Evolutionary conservation across 2,329 filamentous ascomycete species (phyloP), one percentile per base, ranked within the genome.

Genomic region (Fusarium mundagurra): DNA sequence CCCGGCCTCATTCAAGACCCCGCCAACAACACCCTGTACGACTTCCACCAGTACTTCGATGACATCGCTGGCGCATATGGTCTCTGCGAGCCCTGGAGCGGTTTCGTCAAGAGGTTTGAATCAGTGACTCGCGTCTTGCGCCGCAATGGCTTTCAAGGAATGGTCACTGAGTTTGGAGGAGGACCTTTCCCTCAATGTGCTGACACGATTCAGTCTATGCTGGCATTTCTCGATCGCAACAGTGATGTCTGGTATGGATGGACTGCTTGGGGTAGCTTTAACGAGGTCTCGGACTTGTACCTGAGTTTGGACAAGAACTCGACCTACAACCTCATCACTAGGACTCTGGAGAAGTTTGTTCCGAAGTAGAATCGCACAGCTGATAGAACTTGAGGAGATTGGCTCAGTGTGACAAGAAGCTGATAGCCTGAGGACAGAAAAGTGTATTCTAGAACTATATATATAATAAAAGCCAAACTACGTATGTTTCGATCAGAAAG

Each of bases 1-100:
- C 59, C 59, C 5, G 48, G 59, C 3, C 59, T 61, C 8, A 57
- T 43, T 14, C 47, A 61, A 12, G 59, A 61, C n/a, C 59, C 59
- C 1, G 36, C 59, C 20, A 61, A 61, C 6, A 61, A 61, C 18
- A 61, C 59, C 6, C 14, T 61, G 0, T 61, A 61, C 36, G 59
- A 61, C n/a, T 61, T 61, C n/a, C 59, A 61, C 16, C 59, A 61
- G 59, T 61, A 61, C 29, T 57, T 61, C 1, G 59, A 61, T 4
- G 29, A 61, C 5, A 14, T 57, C 1, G 59, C 8, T 1, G 59
- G 59, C 0, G 48, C 48, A 14, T 61, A 61, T 22, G 59, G 59
- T 27, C 38, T 61, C 39, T 61, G 59, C 3, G 59, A 61, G 18
- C 59, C 59, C 2, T 61, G 59, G 59, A 57, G 48, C 3, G 29